Conservation (phyloP, 2,329 filamentous ascomycete genomes). For the Botrytis paeoniae region DNA sequence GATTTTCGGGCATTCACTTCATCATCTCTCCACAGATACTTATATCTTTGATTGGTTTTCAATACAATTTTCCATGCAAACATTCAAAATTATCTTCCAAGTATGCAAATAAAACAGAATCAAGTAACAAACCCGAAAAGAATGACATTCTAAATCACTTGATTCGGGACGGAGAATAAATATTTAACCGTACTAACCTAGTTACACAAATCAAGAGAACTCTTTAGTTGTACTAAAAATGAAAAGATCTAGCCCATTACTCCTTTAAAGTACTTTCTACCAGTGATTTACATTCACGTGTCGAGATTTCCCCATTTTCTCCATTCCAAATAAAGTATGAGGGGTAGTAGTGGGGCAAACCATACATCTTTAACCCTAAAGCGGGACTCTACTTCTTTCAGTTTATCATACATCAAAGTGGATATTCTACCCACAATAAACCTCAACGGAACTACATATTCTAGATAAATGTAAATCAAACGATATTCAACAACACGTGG, state of each 20-base stretch:
- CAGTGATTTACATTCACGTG: conserved; percentile 4
- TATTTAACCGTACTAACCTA: background rate
- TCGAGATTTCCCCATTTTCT: background rate
- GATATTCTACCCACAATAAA: background rate
- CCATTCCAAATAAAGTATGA: background rate
- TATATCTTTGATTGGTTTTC: background rate
- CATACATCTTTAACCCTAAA: background rate
- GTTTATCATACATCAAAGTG: conserved; percentile 3
- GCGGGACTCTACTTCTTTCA: background rate
- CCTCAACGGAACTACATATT: background rate
- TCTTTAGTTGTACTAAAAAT: background rate
- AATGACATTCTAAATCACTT: background rate
- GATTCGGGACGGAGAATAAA: background rate
- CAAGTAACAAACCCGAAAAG: background rate
- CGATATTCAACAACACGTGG: background rate
- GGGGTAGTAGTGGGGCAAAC: conserved; percentile 11
- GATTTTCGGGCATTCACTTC: background rate
- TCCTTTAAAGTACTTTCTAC: background rate
- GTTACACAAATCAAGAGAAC: background rate
- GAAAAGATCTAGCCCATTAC: background rate
- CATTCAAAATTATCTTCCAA: background rate
- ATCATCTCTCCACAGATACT: background rate
- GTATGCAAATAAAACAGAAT: background rate
- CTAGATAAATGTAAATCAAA: background rate
- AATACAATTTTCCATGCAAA: background rate